A percentile compares a stretch with the other conserved stretches of the same genome.
Conservation (phyloP, 2,329 filamentous ascomycete genomes). For the Sordariomycetes sp. region DNA sequence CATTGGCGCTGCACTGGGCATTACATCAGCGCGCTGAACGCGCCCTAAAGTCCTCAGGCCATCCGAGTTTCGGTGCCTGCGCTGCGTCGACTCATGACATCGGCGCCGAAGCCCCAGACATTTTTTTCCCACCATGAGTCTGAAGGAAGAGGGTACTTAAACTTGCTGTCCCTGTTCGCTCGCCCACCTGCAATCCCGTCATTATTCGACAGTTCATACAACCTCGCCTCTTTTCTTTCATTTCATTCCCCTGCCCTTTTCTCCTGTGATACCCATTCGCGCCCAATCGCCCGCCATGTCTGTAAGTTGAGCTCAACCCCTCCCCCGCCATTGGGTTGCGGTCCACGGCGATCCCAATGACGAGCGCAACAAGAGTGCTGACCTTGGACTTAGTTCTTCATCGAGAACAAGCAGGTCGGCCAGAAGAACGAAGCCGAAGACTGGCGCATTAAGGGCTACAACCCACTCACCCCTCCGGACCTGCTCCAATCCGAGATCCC, state of each 20-base stretch:
- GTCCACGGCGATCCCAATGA: too few relatives aligned
- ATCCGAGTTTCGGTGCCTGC: constrained; percentile 1
- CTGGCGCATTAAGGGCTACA: constrained; percentile 84
- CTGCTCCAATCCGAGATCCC: constrained; percentile 90
- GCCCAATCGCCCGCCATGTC: constrained; percentile 6
- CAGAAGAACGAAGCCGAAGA: constrained; percentile 68
- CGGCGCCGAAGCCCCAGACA: neutral
- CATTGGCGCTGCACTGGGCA: too few relatives aligned
- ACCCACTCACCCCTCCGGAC: constrained; percentile 85
- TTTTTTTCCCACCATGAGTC: too few relatives aligned
- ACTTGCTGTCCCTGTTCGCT: too few relatives aligned
- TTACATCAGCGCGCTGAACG: too few relatives aligned
- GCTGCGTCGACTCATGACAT: constrained; percentile 2
- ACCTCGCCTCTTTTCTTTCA: neutral
- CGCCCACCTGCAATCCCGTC: too few relatives aligned
- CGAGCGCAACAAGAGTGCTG: constrained; percentile 95
- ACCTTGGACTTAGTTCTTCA: constrained; percentile 69
- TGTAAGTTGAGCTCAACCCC: constrained; percentile 7
- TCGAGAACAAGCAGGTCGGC: constrained; percentile 71
- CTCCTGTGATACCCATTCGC: neutral
- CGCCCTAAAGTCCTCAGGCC: too few relatives aligned
- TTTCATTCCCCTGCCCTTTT: neutral
- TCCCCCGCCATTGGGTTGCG: constrained; percentile 7
- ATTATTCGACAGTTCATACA: neutral
- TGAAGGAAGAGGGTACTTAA: too few relatives aligned